Conservation (phyloP, 495 filamentous ascomycete species). For the Hypoxylon cercidicola region DNA sequence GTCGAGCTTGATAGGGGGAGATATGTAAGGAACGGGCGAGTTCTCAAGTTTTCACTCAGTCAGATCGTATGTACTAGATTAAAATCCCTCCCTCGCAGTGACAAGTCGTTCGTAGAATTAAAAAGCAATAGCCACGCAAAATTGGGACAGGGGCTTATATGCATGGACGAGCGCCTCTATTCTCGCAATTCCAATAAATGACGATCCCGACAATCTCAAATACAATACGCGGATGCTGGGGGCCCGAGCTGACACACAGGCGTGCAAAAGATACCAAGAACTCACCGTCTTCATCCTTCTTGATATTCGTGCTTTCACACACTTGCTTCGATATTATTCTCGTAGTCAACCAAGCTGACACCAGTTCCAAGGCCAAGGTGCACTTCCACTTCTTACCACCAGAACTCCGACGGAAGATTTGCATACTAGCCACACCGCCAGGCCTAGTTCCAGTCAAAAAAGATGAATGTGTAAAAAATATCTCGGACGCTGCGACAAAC, state of each 20-base stretch:
- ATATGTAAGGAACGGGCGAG: not conserved
- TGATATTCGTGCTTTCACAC: too few species aligned
- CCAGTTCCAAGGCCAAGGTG: not conserved
- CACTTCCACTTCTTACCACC: constrained; percentile 1
- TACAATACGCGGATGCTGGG: too few species aligned
- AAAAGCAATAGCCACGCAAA: too few species aligned
- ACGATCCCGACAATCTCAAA: too few species aligned
- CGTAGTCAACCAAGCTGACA: not conserved
- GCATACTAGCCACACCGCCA: constrained; percentile 21
- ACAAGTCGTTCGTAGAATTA: too few species aligned
- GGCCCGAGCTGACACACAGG: too few species aligned
- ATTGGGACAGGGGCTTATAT: too few species aligned
- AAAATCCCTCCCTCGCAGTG: not conserved
- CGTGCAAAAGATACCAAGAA: too few species aligned
- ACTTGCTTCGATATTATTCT: not conserved
- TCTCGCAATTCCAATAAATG: too few species aligned
- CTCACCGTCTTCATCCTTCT: too few species aligned
- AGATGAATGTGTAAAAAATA: not conserved
- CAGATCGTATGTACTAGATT: not conserved
- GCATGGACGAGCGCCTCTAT: too few species aligned
- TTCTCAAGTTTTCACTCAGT: not conserved
- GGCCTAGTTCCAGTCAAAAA: constrained; percentile 4
- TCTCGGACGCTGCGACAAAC: too few species aligned
- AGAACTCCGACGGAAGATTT: constrained; percentile 17
- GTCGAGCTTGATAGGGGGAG: not conserved